phyloP scores from a whole-genome alignment of 306 rosid genomes.

The Aeschynomene evenia region DNA sequence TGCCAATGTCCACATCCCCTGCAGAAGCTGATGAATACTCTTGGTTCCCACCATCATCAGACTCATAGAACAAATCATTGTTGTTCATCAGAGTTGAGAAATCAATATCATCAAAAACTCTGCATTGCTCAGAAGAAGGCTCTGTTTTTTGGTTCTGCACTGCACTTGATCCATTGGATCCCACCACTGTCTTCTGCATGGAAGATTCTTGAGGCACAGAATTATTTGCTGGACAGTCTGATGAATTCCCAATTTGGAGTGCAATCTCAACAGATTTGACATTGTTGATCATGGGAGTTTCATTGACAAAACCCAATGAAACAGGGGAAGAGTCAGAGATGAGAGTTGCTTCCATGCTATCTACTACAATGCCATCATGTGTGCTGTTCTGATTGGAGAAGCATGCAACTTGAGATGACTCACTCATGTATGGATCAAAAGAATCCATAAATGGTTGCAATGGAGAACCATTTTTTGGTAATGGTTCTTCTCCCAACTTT shows the following conservation, averaged over 20 bases:
- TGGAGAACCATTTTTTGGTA: neutral
- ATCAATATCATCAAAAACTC: conserved; percentile 40
- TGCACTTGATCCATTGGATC: conserved; percentile 34
- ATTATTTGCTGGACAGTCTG: conserved; percentile 25
- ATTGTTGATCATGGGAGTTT: neutral
- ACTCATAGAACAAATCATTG: conserved; percentile 33
- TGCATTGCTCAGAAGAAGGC: conserved; percentile 27
- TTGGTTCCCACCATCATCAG: conserved; percentile 38
- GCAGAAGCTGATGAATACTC: conserved; percentile 42
- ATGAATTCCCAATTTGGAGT: conserved; percentile 22
- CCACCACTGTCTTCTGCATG: conserved; percentile 38
- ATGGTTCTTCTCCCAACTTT: conserved; percentile 26
- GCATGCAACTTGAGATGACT: conserved; percentile 56
- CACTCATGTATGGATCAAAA: conserved; percentile 35
- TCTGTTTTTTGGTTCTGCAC: conserved; percentile 13
- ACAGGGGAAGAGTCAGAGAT: conserved; percentile 4
- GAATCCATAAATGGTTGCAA: conserved; percentile 65
- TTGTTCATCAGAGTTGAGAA: conserved; percentile 35
- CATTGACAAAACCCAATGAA: neutral
- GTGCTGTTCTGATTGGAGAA: conserved; percentile 50
- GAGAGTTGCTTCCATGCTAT: conserved; percentile 14
- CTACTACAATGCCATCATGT: conserved; percentile 32
- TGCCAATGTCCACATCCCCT: conserved; percentile 37
- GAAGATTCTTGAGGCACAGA: conserved; percentile 38
- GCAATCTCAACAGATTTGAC: conserved; percentile 17